phyloP scores from a whole-genome alignment of 2,329 filamentous ascomycete genomes.

The Diaporthe sp. region DNA sequence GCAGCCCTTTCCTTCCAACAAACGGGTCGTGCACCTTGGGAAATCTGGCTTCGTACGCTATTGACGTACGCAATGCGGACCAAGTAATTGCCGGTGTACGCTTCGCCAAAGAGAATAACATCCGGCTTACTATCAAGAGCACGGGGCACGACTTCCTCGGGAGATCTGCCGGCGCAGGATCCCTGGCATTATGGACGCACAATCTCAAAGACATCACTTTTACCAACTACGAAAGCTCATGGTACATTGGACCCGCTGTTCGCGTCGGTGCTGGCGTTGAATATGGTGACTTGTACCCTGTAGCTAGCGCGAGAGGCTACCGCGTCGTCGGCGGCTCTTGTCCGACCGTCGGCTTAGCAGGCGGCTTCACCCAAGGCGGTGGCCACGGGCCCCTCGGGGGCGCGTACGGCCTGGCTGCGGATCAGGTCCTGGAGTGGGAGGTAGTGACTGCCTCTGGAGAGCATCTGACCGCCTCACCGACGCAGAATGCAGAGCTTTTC shows the following conservation, averaged over 20 bases:
- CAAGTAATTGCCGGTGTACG: constrained; percentile 30
- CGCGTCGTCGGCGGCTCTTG: constrained; percentile 62
- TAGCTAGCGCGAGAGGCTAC: constrained; percentile 53
- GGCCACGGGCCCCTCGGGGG: constrained; percentile 62
- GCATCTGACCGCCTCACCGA: constrained; percentile 56
- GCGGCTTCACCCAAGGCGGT: constrained; percentile 67
- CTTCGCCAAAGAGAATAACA: neutral
- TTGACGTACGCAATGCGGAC: constrained; percentile 46
- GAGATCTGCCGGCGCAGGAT: neutral
- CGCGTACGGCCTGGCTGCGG: constrained; percentile 61
- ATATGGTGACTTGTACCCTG: neutral
- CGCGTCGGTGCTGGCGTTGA: neutral
- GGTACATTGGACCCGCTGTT: neutral
- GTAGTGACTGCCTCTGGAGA: constrained; percentile 54
- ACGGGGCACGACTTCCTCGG: constrained; percentile 51
- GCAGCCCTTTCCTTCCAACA: too few species aligned
- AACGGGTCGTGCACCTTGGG: too few species aligned
- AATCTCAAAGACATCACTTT: neutral
- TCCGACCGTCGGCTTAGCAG: constrained; percentile 63
- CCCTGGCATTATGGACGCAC: constrained; percentile 10
- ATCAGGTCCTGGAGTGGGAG: constrained; percentile 61
- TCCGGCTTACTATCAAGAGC: constrained; percentile 3
- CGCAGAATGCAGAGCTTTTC: constrained; percentile 41
- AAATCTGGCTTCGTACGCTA: too few species aligned
- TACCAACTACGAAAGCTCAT: neutral